A percentile compares a stretch with the other conserved stretches of the same genome.
Evolutionary conservation across 2,329 filamentous ascomycete genomes (phyloP).

Genomic region (Fusarium nodosum): DNA sequence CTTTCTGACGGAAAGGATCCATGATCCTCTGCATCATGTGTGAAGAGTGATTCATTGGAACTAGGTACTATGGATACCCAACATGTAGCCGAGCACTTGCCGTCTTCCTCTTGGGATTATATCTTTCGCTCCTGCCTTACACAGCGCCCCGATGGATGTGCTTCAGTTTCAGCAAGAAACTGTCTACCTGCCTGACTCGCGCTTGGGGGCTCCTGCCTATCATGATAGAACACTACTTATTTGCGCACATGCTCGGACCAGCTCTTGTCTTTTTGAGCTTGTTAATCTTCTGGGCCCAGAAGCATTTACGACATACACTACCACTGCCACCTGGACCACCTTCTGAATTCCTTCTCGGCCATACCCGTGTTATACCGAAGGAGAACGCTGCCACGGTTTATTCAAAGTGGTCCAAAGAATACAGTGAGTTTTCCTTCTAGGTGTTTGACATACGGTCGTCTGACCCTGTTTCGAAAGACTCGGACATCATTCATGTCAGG

Average conservation of each 20-base stretch:
- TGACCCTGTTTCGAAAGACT: conserved; percentile 37
- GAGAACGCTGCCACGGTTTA: conserved; percentile 49
- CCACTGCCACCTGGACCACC: conserved; percentile 50
- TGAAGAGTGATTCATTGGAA: not conserved
- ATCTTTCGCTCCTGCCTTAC: not conserved
- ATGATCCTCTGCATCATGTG: not conserved
- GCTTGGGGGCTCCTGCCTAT: not conserved
- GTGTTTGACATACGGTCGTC: not conserved
- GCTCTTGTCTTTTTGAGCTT: conserved; percentile 23
- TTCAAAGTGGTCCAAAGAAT: conserved; percentile 48
- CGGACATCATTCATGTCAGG: conserved; percentile 52
- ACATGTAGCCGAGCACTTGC: not conserved
- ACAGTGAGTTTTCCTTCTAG: conserved; percentile 37
- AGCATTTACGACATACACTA: conserved; percentile 19
- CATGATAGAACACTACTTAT: conserved; percentile 27
- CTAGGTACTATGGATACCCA: not conserved
- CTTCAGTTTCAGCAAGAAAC: not conserved
- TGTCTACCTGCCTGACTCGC: not conserved
- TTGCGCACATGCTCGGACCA: conserved; percentile 20
- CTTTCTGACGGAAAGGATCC: not conserved
- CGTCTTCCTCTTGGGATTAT: not conserved
- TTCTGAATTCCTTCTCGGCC: conserved; percentile 49
- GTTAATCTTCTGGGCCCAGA: conserved; percentile 14
- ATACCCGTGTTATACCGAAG: conserved; percentile 49
- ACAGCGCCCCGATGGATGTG: not conserved